These are phyloP conservation scores for Cicer pinnatifidum DNA, from an alignment of 306 rosid genomes.

Conservation along the genomic window DNA sequence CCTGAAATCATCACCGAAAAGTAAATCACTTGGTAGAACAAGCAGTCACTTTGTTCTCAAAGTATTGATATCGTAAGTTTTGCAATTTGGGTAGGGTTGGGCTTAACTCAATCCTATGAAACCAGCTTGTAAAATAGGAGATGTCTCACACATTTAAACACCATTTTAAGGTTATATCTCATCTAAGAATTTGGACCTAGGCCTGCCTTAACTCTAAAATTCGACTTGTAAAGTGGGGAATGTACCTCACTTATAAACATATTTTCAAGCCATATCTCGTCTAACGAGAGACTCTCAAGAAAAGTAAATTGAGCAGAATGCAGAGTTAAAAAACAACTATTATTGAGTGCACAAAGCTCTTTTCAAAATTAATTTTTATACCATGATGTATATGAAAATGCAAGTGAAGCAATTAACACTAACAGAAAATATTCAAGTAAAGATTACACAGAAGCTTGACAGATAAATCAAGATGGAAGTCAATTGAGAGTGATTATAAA, in stretches of 20 bases:
- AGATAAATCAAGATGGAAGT: conserved; percentile 36
- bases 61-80: conserved; percentile 17
- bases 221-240: no score
- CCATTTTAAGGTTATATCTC: no score
- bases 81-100: no score
- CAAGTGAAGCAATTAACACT: background rate
- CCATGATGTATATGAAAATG: conserved; percentile 28
- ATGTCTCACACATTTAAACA: no score
- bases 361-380: conserved; percentile 19
- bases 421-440: conserved; percentile 10
- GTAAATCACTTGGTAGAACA: conserved; percentile 23
- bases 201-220: no score
- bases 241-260: no score
- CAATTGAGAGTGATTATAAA: conserved; percentile 11
- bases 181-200: no score
- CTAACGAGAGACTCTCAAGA: background rate
- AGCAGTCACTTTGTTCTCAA: conserved; percentile 12
- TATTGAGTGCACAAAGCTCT: background rate
- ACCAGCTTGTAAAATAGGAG: no score
- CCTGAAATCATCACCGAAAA: conserved; percentile 58
- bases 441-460: conserved; percentile 27
- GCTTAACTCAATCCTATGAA: no score
- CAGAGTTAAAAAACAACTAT: conserved; percentile 18
- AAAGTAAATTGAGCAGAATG: conserved; percentile 27
- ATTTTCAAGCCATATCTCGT: no score